phyloP scores from a whole-genome alignment of 257 asterid genomes.

The Solanum chilense region DNA sequence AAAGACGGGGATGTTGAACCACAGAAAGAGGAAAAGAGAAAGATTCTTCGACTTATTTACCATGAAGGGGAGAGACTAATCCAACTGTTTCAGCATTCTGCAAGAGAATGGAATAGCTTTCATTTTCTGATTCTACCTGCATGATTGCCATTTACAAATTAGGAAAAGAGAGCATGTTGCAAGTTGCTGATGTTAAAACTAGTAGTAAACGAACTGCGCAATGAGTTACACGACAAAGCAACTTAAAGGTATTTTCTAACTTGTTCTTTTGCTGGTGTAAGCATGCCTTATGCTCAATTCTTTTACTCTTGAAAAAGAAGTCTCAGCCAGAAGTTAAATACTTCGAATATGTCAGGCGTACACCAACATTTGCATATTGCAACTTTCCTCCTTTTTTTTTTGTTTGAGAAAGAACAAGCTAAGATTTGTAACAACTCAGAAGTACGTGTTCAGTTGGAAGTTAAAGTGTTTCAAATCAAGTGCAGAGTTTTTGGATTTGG shows the following conservation, averaged over 20 bases:
- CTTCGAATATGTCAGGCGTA: not conserved
- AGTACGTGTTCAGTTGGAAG: not conserved
- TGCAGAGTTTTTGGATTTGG: not conserved
- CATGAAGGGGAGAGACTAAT: conserved; percentile 46
- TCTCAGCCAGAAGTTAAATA: not conserved
- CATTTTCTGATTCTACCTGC: conserved; percentile 37
- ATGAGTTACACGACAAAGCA: not conserved
- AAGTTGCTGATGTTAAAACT: not conserved
- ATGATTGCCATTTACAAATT: not conserved
- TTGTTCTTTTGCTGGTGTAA: not conserved
- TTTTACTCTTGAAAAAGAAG: not conserved
- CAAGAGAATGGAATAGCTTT: conserved; percentile 55
- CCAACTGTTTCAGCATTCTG: conserved; percentile 93
- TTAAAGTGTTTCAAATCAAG: not conserved
- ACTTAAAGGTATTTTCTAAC: not conserved
- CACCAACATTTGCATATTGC: not conserved
- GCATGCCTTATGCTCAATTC: not conserved
- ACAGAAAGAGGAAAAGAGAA: not conserved
- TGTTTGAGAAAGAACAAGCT: not conserved
- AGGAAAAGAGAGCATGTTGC: not conserved
- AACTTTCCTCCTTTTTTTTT: not conserved
- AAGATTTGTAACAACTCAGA: not conserved
- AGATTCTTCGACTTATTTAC: conserved; percentile 13
- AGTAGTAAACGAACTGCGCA: not conserved
- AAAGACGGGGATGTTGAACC: not conserved